Evolutionary conservation across 2,329 filamentous ascomycete genomes (phyloP), one percentile per base, ranked within the genome.

Genomic region (Colletotrichum somersetense): DNA sequence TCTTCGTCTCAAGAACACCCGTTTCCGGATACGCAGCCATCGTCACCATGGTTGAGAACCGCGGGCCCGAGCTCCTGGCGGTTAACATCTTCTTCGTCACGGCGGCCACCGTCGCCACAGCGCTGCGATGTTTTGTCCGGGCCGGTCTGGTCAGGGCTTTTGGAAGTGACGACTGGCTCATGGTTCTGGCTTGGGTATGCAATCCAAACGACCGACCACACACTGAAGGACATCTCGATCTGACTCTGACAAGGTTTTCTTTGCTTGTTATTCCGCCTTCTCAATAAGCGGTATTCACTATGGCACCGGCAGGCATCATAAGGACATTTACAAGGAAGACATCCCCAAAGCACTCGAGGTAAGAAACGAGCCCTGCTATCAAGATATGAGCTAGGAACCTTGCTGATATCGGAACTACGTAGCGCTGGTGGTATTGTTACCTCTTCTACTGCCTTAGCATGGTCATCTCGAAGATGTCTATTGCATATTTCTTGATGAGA

Each of bases 281-380:
- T 78, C 81, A 0, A 76, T 82, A 3, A 48, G 77, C 0, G 83
- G 84, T 26, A 76, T 85, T 33, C 71, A 78, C 14, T 78, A 83
- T 73, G 84, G 84, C 23, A 85, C 83, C 0, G 83, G 84, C 4
- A 78, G 80, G 3, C 82, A 84, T 72, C 76, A 75, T 30, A 48
- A 23, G 2, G 80, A 84, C 33, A 75, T 85, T 8, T 59, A 72
- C 2, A 11, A 62, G 0, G 65, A 74, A 1, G 71, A 81, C 26
- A 76, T 77, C 18, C 30, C 76, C 18, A 63, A 72, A 30, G 83
- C 82, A 5, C 80, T 80, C 76, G 79, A 79, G 78, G 83, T 83
- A 63, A 65, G 74, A 46, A 6, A n/a, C 23, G 6, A 56, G 7
- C 84, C 85, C 84, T 87, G 74, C 87, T 85, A n/a, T 23, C 5